These are phyloP conservation scores for Penicillium vulpinum DNA, from an alignment of 2,329 filamentous ascomycete genomes.

Conservation along the genomic window DNA sequence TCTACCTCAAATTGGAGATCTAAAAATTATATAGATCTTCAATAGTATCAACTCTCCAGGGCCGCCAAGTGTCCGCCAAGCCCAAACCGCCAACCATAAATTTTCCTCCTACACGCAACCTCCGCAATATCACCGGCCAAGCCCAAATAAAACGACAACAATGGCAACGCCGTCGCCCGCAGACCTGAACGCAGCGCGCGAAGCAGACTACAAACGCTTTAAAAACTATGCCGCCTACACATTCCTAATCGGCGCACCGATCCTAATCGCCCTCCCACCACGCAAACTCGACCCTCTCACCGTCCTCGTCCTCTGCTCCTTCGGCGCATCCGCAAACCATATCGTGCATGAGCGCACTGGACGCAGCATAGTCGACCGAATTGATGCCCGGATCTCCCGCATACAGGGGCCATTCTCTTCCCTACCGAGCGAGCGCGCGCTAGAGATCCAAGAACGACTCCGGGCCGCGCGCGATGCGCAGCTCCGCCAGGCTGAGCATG, in stretches of 20 bases:
- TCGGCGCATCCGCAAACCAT: constrained; percentile 42
- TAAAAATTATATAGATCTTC: not conserved
- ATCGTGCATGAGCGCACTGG: constrained; percentile 41
- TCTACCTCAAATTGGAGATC: not conserved
- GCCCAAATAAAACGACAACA: not conserved
- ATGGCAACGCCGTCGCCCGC: constrained; percentile 10
- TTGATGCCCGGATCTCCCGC: constrained; percentile 30
- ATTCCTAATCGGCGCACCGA: constrained; percentile 37
- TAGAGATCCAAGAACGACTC: constrained; percentile 34
- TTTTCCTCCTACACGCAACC: constrained; percentile 15
- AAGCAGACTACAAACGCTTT: constrained; percentile 42
- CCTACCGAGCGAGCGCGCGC: constrained; percentile 36
- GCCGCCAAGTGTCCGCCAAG: not conserved
- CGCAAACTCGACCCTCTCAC: constrained; percentile 41
- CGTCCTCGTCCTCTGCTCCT: constrained; percentile 41
- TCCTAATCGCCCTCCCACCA: constrained; percentile 38
- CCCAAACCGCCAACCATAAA: constrained; percentile 16
- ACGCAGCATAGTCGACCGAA: constrained; percentile 35
- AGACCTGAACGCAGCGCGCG: constrained; percentile 22
- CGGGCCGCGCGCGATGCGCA: constrained; percentile 28
- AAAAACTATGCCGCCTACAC: constrained; percentile 43
- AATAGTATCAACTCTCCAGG: too few species aligned
- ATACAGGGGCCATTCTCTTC: constrained; percentile 15
- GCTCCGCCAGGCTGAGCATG: constrained; percentile 14
- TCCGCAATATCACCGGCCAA: not conserved